Evolutionary conservation across 306 rosid genomes (phyloP), one percentile per base, ranked within the genome.

Genomic region (Casuarina cunninghamiana): DNA sequence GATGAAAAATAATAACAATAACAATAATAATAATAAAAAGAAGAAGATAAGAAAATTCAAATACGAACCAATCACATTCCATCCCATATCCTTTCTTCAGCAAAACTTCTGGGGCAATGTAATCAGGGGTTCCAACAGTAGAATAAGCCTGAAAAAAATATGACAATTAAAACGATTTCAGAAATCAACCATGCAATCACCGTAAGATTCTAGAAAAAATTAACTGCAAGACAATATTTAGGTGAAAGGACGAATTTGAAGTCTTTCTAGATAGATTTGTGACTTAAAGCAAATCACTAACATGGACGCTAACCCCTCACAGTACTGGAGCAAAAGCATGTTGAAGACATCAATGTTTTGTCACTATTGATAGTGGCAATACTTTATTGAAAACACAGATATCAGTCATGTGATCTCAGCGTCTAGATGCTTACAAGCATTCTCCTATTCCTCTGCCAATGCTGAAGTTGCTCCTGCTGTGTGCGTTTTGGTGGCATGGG

Each of bases 61-160:
- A 73, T 84, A 89, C 96, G 84, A 68, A 88, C 87, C 91, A 96
- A 85, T 96, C 99, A 85, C 99, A 96, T 80, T 96, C 99, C 99
- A 96, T 90, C 63, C 99, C 99, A 87, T 96, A 96, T 88, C 99
- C 99, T 82, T 96, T 93, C 91, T 96, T 96, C 86, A 96, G 86
- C 81, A 96, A 80, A 84, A 96, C 98, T 84, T 96, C 99, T 3
- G 99, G 99, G 80, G 99, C 99, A 84, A 96, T 96, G 78, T 93
- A 96, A 80, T 96, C 99, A 32, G 99, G 98, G 53, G 98, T 96
- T 84, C 99, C 99, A 79, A 96, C 99, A 1, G 97, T 96, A 43
- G 99, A 96, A 85, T 93, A 96, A 66, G 99, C 99, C 99, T 96
- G 86, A 88, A 74, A 80, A 55, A 63, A 53, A 75, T 43, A 66